Evolutionary conservation across 2,329 filamentous ascomycete species (phyloP).

Genomic region (Ophiostoma ulmi): DNA sequence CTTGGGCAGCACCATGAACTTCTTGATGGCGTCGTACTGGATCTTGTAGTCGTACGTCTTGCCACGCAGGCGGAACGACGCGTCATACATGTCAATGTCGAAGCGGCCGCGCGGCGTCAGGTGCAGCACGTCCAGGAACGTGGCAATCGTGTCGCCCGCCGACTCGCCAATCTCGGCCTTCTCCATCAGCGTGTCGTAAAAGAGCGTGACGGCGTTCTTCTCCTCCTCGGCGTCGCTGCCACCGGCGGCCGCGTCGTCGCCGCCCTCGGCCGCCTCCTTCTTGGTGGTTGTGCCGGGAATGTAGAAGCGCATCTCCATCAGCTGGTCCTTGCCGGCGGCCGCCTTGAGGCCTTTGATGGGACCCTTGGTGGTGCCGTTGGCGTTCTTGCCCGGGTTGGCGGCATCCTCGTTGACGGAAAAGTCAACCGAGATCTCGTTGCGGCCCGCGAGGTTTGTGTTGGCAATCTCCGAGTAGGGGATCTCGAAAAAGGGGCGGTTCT

Average conservation of each 20-base stretch:
- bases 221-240: slow-evolving; percentile 68
- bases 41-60: slow-evolving; percentile 99
- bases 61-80: slow-evolving; percentile 90
- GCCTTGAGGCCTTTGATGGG: slow-evolving; percentile 81
- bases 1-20: slow-evolving; percentile 97
- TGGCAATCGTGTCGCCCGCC: slow-evolving; percentile 96
- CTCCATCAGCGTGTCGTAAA: slow-evolving; percentile 96
- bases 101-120: slow-evolving; percentile 98
- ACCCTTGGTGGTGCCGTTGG: slow-evolving; percentile 48
- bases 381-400: slow-evolving; percentile 63
- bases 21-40: slow-evolving; percentile 95
- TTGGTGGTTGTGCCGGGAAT: slow-evolving; percentile 86
- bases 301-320: slow-evolving; percentile 98
- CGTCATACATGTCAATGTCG: slow-evolving; percentile 99
- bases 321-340: slow-evolving; percentile 80
- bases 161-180: slow-evolving; percentile 99
- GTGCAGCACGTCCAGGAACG: slow-evolving; percentile 93
- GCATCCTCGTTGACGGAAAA: slow-evolving; percentile 74
- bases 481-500: slow-evolving; percentile 94
- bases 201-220: slow-evolving; percentile 92
- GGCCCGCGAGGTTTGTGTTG: slow-evolving; percentile 94
- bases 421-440: slow-evolving; percentile 95
- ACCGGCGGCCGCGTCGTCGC: slow-evolving; percentile 69
- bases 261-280: slow-evolving; percentile 57
- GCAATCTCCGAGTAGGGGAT: slow-evolving; percentile 95